Evolutionary conservation across 148 eudicot genomes (phyloP).

Genomic region (Simmondsia chinensis): DNA sequence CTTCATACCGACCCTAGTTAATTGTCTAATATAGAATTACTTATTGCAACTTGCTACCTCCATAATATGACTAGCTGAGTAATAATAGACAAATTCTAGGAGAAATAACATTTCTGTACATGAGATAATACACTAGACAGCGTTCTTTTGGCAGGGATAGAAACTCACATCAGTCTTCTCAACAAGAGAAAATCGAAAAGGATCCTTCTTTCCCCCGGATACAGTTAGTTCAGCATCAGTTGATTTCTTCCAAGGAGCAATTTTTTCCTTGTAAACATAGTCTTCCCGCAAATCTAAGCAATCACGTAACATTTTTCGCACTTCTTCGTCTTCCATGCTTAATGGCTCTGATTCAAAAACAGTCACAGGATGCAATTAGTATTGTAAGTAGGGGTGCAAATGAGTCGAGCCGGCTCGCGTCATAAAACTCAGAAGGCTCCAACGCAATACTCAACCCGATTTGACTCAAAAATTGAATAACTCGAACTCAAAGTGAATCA

Average conservation of each 20-base stretch:
- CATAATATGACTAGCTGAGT: background rate
- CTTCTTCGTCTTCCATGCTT: conserved; percentile 73
- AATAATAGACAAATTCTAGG: too few relatives aligned
- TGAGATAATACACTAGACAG: background rate
- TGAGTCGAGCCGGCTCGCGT: background rate
- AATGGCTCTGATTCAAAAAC: conserved; percentile 32
- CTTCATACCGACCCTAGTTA: too few relatives aligned
- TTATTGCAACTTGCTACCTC: too few relatives aligned
- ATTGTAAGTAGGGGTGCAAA: background rate
- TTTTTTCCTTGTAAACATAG: conserved; percentile 45
- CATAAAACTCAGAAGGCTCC: too few relatives aligned
- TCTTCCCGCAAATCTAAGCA: conserved; percentile 58
- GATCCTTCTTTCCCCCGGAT: conserved; percentile 24
- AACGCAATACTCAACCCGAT: too few relatives aligned
- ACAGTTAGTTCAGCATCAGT: conserved; percentile 19
- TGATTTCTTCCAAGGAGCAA: conserved; percentile 51
- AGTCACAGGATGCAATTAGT: conserved; percentile 1
- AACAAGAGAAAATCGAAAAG: conserved; percentile 40
- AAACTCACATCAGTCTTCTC: conserved; percentile 46
- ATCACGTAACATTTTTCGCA: conserved; percentile 62
- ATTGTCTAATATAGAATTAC: too few relatives aligned
- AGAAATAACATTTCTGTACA: too few relatives aligned
- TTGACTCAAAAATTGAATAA: too few relatives aligned
- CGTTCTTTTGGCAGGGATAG: background rate
- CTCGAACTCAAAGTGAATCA: too few relatives aligned